Percentiles rank a stretch among this genome's conserved stretches.
These are phyloP conservation scores for Lodderomyces parapsilosis DNA, from an alignment of 1,139 yeast species.

Conservation along the genomic window DNA sequence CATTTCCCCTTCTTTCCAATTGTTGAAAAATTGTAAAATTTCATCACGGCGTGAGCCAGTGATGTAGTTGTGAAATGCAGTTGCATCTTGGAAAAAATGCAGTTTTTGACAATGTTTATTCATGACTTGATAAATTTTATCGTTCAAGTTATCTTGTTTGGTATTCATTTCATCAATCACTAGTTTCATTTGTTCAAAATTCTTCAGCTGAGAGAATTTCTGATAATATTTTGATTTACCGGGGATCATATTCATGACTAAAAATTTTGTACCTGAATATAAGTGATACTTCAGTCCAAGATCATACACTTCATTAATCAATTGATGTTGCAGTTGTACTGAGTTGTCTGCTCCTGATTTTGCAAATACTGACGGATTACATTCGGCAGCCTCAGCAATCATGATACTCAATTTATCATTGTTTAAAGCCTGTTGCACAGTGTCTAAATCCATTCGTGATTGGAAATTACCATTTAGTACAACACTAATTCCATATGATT, in stretches of 20 bases:
- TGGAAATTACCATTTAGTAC: slow-evolving; percentile 79
- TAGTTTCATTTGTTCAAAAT: slow-evolving; percentile 48
- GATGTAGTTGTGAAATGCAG: slow-evolving; percentile 1
- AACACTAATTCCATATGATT: slow-evolving; percentile 63
- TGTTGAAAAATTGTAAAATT: slow-evolving; percentile 9
- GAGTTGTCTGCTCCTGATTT: not conserved
- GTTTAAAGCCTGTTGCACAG: slow-evolving; percentile 52
- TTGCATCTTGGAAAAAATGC: slow-evolving; percentile 16
- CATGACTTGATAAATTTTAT: slow-evolving; percentile 25
- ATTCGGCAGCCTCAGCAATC: slow-evolving; percentile 91
- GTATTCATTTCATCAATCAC: slow-evolving; percentile 27
- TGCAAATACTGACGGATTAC: slow-evolving; percentile 76
- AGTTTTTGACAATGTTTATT: slow-evolving; percentile 35
- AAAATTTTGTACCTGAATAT: slow-evolving; percentile 75
- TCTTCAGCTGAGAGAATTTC: slow-evolving; percentile 54
- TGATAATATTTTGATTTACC: slow-evolving; percentile 69
- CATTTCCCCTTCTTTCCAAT: slow-evolving; percentile 14
- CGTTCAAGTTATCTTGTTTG: not conserved
- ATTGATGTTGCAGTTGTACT: slow-evolving; percentile 47
- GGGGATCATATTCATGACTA: slow-evolving; percentile 75
- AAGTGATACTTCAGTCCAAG: slow-evolving; percentile 59
- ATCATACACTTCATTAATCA: slow-evolving; percentile 44
- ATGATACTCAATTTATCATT: slow-evolving; percentile 70
- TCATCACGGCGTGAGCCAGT: slow-evolving; percentile 9
- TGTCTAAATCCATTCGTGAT: slow-evolving; percentile 53